Evolutionary conservation across 331 rosid species (phyloP).

Genomic region (Cucumis variabilis): DNA sequence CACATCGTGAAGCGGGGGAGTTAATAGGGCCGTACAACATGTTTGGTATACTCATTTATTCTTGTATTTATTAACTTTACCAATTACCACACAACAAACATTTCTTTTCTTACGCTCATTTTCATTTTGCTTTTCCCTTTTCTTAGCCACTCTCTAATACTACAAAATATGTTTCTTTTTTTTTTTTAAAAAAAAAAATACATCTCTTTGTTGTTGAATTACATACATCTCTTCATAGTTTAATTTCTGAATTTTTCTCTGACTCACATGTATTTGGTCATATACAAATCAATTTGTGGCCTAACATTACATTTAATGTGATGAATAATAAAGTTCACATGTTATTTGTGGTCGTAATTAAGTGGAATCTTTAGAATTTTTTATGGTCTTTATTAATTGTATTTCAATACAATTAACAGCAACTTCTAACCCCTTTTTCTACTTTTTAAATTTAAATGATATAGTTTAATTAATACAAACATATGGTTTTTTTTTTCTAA

Average conservation of each 20-base stretch:
- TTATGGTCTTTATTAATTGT: background rate
- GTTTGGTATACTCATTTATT: slow-evolving; percentile 14
- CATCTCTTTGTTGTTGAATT: too few species aligned
- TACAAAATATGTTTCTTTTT: too few species aligned
- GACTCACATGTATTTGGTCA: background rate
- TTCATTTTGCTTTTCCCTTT: too few species aligned
- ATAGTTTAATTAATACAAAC: too few species aligned
- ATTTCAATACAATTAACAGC: background rate
- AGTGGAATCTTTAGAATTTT: background rate
- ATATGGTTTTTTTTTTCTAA: too few species aligned
- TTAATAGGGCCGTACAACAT: background rate
- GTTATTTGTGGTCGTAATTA: background rate
- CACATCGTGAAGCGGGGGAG: background rate
- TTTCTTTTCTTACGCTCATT: too few species aligned
- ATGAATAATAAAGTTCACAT: background rate
- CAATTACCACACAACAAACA: too few species aligned
- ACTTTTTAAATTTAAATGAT: too few species aligned
- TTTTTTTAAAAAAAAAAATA: too few species aligned
- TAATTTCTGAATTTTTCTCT: too few species aligned
- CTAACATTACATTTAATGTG: background rate
- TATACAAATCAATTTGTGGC: background rate
- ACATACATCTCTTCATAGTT: too few species aligned
- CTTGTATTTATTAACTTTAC: background rate
- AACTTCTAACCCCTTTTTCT: background rate
- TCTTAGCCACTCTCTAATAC: too few species aligned